Percentiles rank a stretch among this genome's conserved stretches.
Evolutionary conservation across 2,329 filamentous ascomycete genomes (phyloP).

Genomic region (Hymenoscyphus albidus): DNA sequence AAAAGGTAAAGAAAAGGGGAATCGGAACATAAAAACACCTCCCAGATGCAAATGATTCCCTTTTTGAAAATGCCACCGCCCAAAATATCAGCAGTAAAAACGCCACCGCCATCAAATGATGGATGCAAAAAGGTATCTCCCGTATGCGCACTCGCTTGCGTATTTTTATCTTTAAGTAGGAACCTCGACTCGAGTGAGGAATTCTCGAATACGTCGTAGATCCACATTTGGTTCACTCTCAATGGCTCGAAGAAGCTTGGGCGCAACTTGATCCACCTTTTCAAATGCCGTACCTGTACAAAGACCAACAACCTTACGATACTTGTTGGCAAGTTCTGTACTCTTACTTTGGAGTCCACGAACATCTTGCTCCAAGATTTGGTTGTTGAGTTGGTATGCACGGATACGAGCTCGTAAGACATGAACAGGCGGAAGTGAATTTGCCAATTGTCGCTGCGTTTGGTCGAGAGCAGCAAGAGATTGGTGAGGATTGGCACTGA

Average conservation of each 20-base stretch:
- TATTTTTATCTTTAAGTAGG: background rate
- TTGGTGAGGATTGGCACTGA: constrained; percentile 34
- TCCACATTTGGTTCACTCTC: constrained; percentile 82
- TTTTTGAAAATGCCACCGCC: background rate
- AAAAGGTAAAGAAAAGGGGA: too few species aligned
- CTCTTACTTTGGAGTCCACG: constrained; percentile 72
- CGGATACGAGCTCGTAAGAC: constrained; percentile 64
- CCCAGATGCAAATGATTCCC: constrained; percentile 1
- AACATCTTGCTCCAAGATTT: constrained; percentile 63
- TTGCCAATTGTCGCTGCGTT: constrained; percentile 39
- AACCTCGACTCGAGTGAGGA: constrained; percentile 66
- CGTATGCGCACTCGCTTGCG: background rate
- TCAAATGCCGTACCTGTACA: constrained; percentile 77
- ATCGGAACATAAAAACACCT: background rate
- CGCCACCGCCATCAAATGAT: background rate
- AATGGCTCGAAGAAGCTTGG: constrained; percentile 77
- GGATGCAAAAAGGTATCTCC: background rate
- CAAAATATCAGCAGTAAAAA: background rate
- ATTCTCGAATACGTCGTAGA: constrained; percentile 71
- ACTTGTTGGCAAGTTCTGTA: constrained; percentile 80
- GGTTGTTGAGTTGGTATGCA: constrained; percentile 67
- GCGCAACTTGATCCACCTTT: constrained; percentile 73
- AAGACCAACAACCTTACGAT: constrained; percentile 80
- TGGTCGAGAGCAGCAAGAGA: constrained; percentile 40
- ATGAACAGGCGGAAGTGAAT: constrained; percentile 52